A percentile compares a stretch with the other conserved stretches of the same genome.
Conservation (phyloP, 495 filamentous ascomycete genomes). For the Aspergillus kassunensis region DNA sequence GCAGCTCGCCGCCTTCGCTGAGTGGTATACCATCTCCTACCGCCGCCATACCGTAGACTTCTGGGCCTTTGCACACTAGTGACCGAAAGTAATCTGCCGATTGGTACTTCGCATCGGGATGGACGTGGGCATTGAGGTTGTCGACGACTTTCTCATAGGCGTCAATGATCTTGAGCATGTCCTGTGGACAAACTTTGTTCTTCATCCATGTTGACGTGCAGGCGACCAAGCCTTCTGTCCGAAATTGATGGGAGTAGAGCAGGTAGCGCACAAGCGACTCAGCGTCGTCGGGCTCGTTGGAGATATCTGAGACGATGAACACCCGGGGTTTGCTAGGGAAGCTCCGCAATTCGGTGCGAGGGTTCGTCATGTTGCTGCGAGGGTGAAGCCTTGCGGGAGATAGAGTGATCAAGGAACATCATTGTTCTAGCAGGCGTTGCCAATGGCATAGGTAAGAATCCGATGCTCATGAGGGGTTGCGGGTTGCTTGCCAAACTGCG, state of each 20-base stretch:
- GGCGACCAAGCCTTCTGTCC: constrained; percentile 39
- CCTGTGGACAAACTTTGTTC: constrained; percentile 28
- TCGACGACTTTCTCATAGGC: constrained; percentile 38
- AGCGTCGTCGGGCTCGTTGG: constrained; percentile 44
- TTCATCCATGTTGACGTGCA: constrained; percentile 42
- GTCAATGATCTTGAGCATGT: constrained; percentile 37
- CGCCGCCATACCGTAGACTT: constrained; percentile 33
- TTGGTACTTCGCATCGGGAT: constrained; percentile 30
- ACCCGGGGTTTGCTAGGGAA: constrained; percentile 29
- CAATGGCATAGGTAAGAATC: neutral
- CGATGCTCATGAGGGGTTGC: neutral
- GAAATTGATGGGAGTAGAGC: constrained; percentile 42
- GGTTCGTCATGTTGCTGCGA: constrained; percentile 1
- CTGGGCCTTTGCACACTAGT: constrained; percentile 28
- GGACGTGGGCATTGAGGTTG: constrained; percentile 39
- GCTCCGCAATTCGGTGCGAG: neutral
- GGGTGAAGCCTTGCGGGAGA: neutral
- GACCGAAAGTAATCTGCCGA: constrained; percentile 25
- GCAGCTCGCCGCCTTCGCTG: constrained; percentile 36
- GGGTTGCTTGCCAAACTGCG: neutral
- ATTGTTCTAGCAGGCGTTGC: neutral
- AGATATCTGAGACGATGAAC: constrained; percentile 44
- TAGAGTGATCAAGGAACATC: neutral
- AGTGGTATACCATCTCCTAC: constrained; percentile 26
- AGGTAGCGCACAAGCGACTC: constrained; percentile 41